phyloP scores from a whole-genome alignment of 2,329 filamentous ascomycete genomes.

The Magnaporthiopsis incrustans region DNA sequence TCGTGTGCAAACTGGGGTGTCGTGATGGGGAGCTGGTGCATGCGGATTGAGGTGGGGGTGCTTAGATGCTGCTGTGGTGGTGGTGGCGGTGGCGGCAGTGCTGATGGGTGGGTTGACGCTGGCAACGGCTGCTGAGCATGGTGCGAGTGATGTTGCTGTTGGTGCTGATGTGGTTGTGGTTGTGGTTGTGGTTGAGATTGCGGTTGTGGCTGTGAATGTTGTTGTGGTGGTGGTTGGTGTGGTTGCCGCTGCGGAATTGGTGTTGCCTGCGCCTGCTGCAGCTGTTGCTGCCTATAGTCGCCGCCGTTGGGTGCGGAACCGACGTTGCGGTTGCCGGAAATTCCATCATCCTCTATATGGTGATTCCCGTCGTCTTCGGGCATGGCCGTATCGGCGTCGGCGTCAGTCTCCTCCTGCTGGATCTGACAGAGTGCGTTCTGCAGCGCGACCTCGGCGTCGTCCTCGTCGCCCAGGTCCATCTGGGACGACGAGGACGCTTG shows the following conservation, averaged over 20 bases:
- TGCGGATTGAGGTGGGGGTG: background rate
- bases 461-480: conserved; percentile 21
- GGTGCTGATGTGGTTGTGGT: background rate
- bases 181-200: background rate
- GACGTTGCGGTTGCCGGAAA: background rate
- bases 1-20: background rate
- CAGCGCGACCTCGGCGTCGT: conserved; percentile 50
- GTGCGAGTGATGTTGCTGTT: background rate
- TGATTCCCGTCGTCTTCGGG: conserved; percentile 33
- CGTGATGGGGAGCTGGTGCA: background rate
- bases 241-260: background rate
- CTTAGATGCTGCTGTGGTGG: background rate
- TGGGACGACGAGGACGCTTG: background rate
- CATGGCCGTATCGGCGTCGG: conserved; percentile 44
- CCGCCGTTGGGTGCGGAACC: background rate
- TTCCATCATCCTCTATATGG: background rate
- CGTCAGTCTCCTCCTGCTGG: conserved; percentile 52
- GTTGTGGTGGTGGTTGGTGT: background rate
- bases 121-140: background rate
- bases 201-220: background rate
- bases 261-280: conserved; percentile 14
- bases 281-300: background rate
- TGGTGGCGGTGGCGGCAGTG: background rate
- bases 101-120: background rate
- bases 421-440: conserved; percentile 52